Percentiles rank a stretch among this genome's conserved stretches.
Evolutionary conservation across 805 yeast species (phyloP).

Genomic region (Debaryomyces prosopidis): DNA sequence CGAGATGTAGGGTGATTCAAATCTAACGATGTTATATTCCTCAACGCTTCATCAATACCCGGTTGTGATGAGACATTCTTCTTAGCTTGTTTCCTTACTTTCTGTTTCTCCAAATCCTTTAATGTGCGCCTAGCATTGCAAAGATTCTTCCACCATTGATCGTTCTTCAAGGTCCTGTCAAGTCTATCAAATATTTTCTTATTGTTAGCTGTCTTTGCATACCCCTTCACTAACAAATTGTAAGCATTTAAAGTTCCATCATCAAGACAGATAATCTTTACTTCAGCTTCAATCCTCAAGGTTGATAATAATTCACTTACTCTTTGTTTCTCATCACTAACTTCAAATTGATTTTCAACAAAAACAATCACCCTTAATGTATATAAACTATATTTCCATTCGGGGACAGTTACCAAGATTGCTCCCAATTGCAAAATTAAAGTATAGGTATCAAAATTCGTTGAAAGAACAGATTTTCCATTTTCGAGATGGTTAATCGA

Average conservation of each 20-base stretch:
- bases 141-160: constrained; percentile 85
- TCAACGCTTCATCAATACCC: background rate
- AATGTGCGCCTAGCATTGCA: constrained; percentile 53
- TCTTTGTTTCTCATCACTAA: constrained; percentile 66
- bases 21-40: constrained; percentile 28
- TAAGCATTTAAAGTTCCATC: constrained; percentile 59
- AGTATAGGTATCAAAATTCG: constrained; percentile 95
- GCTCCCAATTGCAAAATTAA: constrained; percentile 92
- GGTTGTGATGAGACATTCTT: background rate
- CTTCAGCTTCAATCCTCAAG: constrained; percentile 81
- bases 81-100: constrained; percentile 4
- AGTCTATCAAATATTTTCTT: constrained; percentile 41
- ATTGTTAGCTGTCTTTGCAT: constrained; percentile 31
- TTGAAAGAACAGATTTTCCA: constrained; percentile 72
- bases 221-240: constrained; percentile 76
- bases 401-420: constrained; percentile 87
- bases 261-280: constrained; percentile 71
- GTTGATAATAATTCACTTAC: constrained; percentile 64
- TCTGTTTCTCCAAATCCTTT: constrained; percentile 33
- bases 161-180: constrained; percentile 51
- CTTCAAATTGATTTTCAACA: constrained; percentile 75
- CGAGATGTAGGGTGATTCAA: constrained; percentile 11
- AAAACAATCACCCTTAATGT: constrained; percentile 79
- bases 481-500: constrained; percentile 68
- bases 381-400: constrained; percentile 77